Evolutionary conservation across 192 early-diverging fungal genomes (phyloP).

Genomic region (Coemansia interrupta): DNA sequence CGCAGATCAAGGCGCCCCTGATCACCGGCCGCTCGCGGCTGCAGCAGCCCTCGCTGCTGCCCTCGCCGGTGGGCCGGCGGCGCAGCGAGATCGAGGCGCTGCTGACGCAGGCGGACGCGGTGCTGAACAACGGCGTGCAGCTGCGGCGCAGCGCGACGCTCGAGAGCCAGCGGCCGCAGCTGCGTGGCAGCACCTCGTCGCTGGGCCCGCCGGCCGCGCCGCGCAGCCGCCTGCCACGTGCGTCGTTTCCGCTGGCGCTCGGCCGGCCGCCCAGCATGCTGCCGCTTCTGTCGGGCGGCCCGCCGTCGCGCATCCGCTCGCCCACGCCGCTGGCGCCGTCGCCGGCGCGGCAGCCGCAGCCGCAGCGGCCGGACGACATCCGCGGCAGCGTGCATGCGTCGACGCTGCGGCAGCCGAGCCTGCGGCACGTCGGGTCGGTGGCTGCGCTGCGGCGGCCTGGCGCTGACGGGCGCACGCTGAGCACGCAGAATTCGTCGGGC

Average conservation of each 20-base stretch:
- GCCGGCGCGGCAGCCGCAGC: constrained; percentile 20
- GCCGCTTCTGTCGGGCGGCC: constrained; percentile 12
- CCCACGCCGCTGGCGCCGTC: constrained; percentile 12
- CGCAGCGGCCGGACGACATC: background rate
- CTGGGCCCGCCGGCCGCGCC: background rate
- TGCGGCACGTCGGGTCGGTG: no score
- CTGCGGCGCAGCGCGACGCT: constrained; percentile 2
- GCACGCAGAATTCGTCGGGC: no score
- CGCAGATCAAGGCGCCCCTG: no score
- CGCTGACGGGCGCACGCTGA: background rate
- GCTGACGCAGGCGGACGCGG: constrained; percentile 45
- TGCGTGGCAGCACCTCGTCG: background rate
- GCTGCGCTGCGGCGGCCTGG: background rate
- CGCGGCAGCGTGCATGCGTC: background rate
- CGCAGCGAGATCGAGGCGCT: constrained; percentile 45
- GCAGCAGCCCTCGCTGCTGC: constrained; percentile 1
- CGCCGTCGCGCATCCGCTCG: constrained; percentile 8
- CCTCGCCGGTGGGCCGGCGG: constrained; percentile 14
- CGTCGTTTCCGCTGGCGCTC: constrained; percentile 33
- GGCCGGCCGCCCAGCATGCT: background rate
- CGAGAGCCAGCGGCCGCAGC: constrained; percentile 1
- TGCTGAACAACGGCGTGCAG: constrained; percentile 15
- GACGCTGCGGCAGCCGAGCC: background rate
- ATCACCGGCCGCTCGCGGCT: constrained; percentile 10
- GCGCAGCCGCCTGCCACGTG: constrained; percentile 29